Evolutionary conservation across 768 basidiomycete species (phyloP), one percentile per base, ranked within the genome.

Genomic region (Xerocomus brunneocitrinus): DNA sequence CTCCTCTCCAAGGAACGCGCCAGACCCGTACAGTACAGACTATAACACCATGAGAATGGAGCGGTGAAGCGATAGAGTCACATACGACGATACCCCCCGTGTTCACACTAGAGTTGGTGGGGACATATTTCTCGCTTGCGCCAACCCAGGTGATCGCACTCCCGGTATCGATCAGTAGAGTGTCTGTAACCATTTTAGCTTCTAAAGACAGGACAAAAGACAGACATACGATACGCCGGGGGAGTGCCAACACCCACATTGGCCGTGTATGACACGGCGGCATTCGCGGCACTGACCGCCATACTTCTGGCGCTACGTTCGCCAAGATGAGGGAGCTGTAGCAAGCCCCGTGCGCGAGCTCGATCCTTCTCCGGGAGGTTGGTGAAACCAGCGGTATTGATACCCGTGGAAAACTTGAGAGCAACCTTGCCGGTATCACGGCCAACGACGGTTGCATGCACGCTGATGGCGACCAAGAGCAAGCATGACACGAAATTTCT

Each of bases 71-170:
- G 16, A 19, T 3, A 25, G 19, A 14, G 25, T 41, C 4, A 61
- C 65, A 10, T 58, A 67, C 66, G n/a, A 70, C 50, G 12, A 34
- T 27, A 5, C 39, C 44, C 3, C 62, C 65, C 19, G 65, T 68
- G 48, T 57, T 32, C 9, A 44, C 14, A 25, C 65, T 63, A 4
- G 55, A 55, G 31, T 25, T 58, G 3, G 66, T 63, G 7, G 50
- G 49, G 9, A 39, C 24, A 36, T 69, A 71, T 36, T 32, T 13
- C 0, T 49, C 44, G 19, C 27, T 51, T 14, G 69, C 67, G 47
- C 70, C 70, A 9, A 71, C 34, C 67, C 69, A 71, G 2, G 71
- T 71, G 28, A 62, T 64, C 3, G 67, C 56, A 47, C 69, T 72
- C 45, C 70, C 70, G 2, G 70, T 71, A 42, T 71, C 70, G 13